Evolutionary conservation across 352 stramenopile genomes (phyloP), one percentile per base, ranked within the genome.

Genomic region (Globisporangium heterothallicum): DNA sequence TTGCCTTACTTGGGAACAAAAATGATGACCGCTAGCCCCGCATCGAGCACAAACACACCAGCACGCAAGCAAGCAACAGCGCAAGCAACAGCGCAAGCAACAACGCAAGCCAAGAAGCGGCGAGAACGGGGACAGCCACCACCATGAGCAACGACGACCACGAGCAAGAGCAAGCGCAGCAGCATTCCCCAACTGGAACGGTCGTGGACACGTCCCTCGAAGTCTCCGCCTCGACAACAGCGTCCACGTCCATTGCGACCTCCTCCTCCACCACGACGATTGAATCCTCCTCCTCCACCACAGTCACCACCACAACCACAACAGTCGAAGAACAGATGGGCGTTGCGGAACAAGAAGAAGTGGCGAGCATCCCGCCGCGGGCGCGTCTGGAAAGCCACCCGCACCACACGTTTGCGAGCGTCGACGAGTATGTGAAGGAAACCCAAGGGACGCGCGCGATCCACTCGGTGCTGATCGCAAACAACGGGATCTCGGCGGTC

Each of bases 401-500:
- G 42, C 63, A 71, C 26, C 63, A 68, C n/a, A 76, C 53, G n/a
- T 98, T 98, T 56, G 42, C 69, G 26, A 94, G 74, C 66, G 91
- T 98, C 25, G 72, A 92, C 14, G 77, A 96, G 41, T 99, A 98
- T 62, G 90, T 98, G 40, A 66, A 75, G 53, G 77, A 94, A 50
- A 77, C 96, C 44, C 80, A 95, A 41, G 96, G 96, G 54, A 69
- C 68, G 50, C 86, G 88, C 44, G 71, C 95, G 25, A 98, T 99
- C 70, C 87, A 84, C 61, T 97, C 96, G 63, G 85, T 99, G 36
- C 77, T 99, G 14, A 99, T 99, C 71, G 97, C 98, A 32, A 99
- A 99, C 81, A 99, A 99, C 79, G 98, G 98, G 50, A 99, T 99
- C 56, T 98, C 92, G 40, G 97, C 97, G 12, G 96, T 99, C 46